Base-by-base conservation (phyloP, 148 eudicot species). In the Amaranthus palmeri region DNA sequence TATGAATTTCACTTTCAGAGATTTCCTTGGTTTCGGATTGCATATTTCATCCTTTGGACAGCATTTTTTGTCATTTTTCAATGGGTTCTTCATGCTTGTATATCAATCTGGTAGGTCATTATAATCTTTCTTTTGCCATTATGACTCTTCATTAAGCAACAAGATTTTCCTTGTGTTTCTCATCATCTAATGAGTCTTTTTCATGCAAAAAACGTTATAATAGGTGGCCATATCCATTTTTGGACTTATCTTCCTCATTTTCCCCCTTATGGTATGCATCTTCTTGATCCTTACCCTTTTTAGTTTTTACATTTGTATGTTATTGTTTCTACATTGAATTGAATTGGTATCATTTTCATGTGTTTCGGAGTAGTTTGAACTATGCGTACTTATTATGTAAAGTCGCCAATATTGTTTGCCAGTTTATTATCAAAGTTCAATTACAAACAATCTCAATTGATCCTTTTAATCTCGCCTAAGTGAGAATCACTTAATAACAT, bases 191-290 rank as follows among this genome's bases (percentile, higher is more conserved):
- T 66, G 57, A 8, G 65, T 79, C 64, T 62, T 65, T 75, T 83
- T 49, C 59, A 46, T 61, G 5, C 54, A 11, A 18, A 11, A 8
- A 6, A 7, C 62, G 2, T 54, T 58, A 15, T 10, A 72, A 77
- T 85, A 95, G 98, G 98, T 95, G 98, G 98, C 97, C 98, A 3
- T 93, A 93, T 82, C 98, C 98, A 57, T 95, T 95, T 81, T 86
- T 95, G 85, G 98, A 95, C 81, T 79, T 95, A 77, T 88, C 96
- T 71, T 82, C 89, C 67, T 64, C 91, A 61, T 83, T 79, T 80
- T 73, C 97, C 78, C 98, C 98, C 4, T 72, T 95, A 76, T 95
- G 98, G 98, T 93, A 84, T 45, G 88, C 58, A 44, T 10, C 36
- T 49, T 60, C 56, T 64, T 18, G 40, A 43, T 57, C 72, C 55